Evolutionary conservation across 306 rosid species (phyloP).

Genomic region (Astragalus glycyphyllos): DNA sequence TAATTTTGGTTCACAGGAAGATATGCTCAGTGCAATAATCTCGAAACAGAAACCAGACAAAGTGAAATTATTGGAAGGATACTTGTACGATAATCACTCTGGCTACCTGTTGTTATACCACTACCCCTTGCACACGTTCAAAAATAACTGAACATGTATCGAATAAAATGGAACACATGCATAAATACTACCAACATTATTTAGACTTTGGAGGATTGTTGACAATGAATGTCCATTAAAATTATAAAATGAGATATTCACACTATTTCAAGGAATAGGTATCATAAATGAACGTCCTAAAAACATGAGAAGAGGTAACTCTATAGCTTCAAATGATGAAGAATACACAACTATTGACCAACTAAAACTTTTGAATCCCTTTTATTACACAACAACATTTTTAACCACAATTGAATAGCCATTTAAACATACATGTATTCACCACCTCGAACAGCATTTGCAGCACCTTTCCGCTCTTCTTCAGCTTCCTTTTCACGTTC

Average conservation of each 20-base stretch:
- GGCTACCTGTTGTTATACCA: too few relatives aligned
- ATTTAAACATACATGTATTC: slow-evolving; percentile 90
- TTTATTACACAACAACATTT: slow-evolving; percentile 11
- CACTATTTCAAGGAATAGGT: not conserved
- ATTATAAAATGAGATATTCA: slow-evolving; percentile 1
- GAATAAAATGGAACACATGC: too few relatives aligned
- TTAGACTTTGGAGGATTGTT: too few relatives aligned
- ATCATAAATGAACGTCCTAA: not conserved
- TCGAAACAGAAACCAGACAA: too few relatives aligned
- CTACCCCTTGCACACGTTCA: too few relatives aligned
- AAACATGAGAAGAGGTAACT: slow-evolving; percentile 9
- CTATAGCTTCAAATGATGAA: slow-evolving; percentile 27
- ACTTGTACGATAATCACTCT: too few relatives aligned
- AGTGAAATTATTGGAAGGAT: too few relatives aligned
- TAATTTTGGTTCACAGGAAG: too few relatives aligned
- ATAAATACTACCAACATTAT: too few relatives aligned
- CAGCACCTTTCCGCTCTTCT: slow-evolving; percentile 94
- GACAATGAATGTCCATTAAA: not conserved
- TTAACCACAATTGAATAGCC: slow-evolving; percentile 22
- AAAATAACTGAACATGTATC: too few relatives aligned
- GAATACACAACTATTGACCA: slow-evolving; percentile 33
- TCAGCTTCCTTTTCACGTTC: slow-evolving; percentile 96
- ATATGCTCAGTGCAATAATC: too few relatives aligned
- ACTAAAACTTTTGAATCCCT: slow-evolving; percentile 6
- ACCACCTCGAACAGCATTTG: slow-evolving; percentile 91